These are phyloP conservation scores for Ilex asprella DNA, from an alignment of 257 asterid species.

Conservation along the genomic window DNA sequence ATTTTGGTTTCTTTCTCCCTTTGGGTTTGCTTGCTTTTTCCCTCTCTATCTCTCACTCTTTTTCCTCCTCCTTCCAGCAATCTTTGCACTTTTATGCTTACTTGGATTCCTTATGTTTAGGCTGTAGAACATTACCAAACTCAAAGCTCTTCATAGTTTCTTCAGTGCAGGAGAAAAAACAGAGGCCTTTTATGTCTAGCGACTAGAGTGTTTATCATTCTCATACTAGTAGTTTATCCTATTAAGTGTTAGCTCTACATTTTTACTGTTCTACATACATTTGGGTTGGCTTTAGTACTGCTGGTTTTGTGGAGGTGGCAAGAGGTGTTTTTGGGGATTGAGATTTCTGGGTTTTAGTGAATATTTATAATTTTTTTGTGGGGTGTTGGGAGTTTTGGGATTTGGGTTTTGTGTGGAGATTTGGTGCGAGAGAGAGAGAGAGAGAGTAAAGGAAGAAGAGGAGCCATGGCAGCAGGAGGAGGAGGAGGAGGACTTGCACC, in stretches of 20 bases:
- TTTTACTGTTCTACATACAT: background rate
- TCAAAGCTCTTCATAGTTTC: background rate
- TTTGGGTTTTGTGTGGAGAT: conserved; percentile 7
- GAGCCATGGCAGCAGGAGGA: conserved; percentile 41
- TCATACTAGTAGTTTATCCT: background rate
- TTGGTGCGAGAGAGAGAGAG: background rate
- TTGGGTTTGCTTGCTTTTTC: conserved; percentile 17
- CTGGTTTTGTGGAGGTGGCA: background rate
- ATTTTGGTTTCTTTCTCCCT: conserved; percentile 30
- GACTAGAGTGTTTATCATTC: background rate
- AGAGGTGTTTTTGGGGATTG: conserved; percentile 6
- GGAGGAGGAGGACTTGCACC: conserved; percentile 62
- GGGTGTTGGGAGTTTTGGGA: background rate
- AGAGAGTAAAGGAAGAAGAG: conserved; percentile 7
- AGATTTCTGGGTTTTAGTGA: conserved; percentile 13
- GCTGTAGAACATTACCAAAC: background rate
- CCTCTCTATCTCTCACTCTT: conserved; percentile 14
- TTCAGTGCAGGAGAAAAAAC: background rate
- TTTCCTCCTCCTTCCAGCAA: conserved; percentile 25
- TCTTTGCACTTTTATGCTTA: conserved; percentile 34
- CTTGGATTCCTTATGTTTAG: conserved; percentile 15
- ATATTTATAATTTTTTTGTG: background rate
- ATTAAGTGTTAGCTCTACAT: background rate
- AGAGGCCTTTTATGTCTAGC: background rate
- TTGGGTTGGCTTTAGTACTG: background rate